Percentiles rank a stretch among this genome's conserved stretches.
These are phyloP conservation scores for Corinectria fuckeliana DNA, from an alignment of 2,329 filamentous ascomycete genomes.

Conservation along the genomic window DNA sequence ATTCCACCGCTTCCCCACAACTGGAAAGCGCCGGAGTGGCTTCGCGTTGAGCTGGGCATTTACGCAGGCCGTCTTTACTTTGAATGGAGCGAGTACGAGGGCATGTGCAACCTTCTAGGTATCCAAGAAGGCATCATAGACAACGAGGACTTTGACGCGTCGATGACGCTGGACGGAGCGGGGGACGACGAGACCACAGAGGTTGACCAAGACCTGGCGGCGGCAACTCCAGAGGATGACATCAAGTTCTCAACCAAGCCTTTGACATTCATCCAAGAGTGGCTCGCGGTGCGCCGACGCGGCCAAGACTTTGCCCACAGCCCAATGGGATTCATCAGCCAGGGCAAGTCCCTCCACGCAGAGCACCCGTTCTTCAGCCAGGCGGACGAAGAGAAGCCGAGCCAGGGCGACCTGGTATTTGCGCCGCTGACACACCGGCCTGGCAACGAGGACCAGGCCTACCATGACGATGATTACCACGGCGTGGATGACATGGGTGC, in stretches of 20 bases:
- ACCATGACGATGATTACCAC: conserved; percentile 27
- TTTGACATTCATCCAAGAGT: conserved; percentile 60
- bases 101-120: conserved; percentile 44
- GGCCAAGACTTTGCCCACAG: conserved; percentile 65
- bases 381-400: neutral
- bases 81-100: conserved; percentile 53
- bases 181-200: neutral
- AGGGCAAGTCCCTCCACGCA: conserved; percentile 54
- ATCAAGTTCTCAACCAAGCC: conserved; percentile 38
- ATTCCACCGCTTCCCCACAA: conserved; percentile 54
- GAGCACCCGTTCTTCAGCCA: conserved; percentile 60
- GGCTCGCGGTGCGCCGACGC: conserved; percentile 60
- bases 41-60: conserved; percentile 64
- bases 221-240: neutral
- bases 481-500: conserved; percentile 38
- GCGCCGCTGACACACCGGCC: conserved; percentile 10
- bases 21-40: conserved; percentile 58
- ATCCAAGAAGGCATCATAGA: conserved; percentile 22
- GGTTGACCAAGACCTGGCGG: neutral
- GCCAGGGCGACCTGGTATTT: conserved; percentile 3
- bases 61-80: conserved; percentile 68
- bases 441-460: neutral
- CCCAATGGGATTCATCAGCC: conserved; percentile 63
- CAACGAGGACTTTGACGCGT: neutral
- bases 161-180: neutral